These are phyloP conservation scores for Gymnopilus junonius DNA, from an alignment of 768 basidiomycete species.

Conservation along the genomic window DNA sequence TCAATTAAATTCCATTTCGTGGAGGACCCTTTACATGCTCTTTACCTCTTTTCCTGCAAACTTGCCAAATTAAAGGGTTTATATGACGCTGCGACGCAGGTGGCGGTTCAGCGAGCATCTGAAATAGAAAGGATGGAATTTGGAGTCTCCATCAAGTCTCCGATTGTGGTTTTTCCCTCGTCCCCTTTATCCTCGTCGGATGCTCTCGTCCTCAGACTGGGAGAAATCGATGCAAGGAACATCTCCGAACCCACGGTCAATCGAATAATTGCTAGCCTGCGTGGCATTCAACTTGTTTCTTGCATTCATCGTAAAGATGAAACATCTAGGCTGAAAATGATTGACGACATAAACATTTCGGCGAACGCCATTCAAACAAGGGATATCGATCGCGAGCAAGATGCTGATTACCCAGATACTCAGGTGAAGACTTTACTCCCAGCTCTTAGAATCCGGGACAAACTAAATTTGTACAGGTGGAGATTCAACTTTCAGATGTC, in stretches of 20 bases:
- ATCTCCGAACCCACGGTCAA: conserved; percentile 59
- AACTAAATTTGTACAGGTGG: conserved; percentile 48
- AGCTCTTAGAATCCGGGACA: not conserved
- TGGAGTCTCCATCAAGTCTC: conserved; percentile 87
- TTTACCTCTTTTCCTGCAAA: conserved; percentile 82
- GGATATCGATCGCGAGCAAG: conserved; percentile 53
- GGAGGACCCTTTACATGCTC: conserved; percentile 87
- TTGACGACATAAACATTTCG: conserved; percentile 85
- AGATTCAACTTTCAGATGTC: conserved; percentile 80
- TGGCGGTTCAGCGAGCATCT: conserved; percentile 90
- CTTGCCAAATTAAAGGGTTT: conserved; percentile 91
- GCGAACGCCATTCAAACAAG: conserved; percentile 70
- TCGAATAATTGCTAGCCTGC: conserved; percentile 74
- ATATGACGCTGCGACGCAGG: conserved; percentile 93
- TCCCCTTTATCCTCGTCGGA: conserved; percentile 66
- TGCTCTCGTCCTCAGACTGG: conserved; percentile 79
- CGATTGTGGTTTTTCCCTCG: conserved; percentile 88
- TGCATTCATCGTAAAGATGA: conserved; percentile 54
- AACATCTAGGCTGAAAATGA: conserved; percentile 73
- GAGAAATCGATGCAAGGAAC: conserved; percentile 87
- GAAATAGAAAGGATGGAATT: conserved; percentile 95
- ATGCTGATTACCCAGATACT: conserved; percentile 67
- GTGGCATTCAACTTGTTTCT: conserved; percentile 84
- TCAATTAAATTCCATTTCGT: conserved; percentile 90
- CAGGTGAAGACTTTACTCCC: conserved; percentile 54